Base-by-base conservation (phyloP, 208 protist species). In the Trypanosoma mega region DNA sequence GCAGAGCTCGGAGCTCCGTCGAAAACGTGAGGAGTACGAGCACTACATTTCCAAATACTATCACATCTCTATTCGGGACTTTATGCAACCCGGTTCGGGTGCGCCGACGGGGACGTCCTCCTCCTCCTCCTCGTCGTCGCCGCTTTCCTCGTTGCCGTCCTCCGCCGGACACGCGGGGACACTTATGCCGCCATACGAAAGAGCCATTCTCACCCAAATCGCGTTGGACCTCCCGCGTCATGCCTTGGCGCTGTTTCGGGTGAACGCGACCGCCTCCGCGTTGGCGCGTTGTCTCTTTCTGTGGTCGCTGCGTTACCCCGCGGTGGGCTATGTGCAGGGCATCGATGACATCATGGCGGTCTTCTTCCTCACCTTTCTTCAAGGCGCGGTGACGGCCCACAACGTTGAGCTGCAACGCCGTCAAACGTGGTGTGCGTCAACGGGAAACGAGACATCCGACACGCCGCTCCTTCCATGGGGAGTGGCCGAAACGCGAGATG, bases 311-410 rank as follows among this genome's bases (percentile, higher is more conserved):
- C 80, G 93, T 1, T 95, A 98, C 72, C 95, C 97, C 8, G 95
- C 93, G 1, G 88, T 90, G 27, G 94, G 93, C 4, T 98, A 98
- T 68, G 96, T 98, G 48, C 94, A 98, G 66, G 96, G 96, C 57
- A 97, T 98, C 74, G 97, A 98, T 56, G 96, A 98, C 68, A 63
- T 98, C 8, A 74, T 96, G 14, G 81, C 73, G 29, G 79, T 96
- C 23, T 98, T 98, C 59, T 93, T 97, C 54, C 76, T 84, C 12
- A 82, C 95, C 30, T 98, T 98, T 67, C 61, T 96, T 34, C 55
- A 74, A 11, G 80, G 81, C 16, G 80, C 78, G 12, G 49, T 94
- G 26, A 60, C 71, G 18, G 74, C 87, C 59, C 24, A 29, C 45
- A 60, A 60, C 27, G 33, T 63, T 6, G 20, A 67, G 24, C 8